Percentiles rank a stretch among this genome's conserved stretches.
phyloP scores from a whole-genome alignment of 2,329 filamentous ascomycete species.

The Colletotrichum tofieldiae region DNA sequence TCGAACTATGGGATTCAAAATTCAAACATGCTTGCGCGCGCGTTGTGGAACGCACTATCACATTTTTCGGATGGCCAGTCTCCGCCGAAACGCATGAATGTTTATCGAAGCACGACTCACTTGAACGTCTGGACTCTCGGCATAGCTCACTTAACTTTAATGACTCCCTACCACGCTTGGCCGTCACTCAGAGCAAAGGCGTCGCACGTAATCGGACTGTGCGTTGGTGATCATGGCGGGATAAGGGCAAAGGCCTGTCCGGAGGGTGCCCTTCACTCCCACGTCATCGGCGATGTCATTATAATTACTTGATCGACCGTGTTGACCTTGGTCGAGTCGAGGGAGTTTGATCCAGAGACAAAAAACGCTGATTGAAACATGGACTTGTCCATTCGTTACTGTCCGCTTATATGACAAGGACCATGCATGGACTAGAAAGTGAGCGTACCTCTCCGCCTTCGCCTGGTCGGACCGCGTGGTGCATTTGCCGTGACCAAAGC shows the following conservation, averaged over 20 bases:
- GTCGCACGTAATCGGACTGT: constrained; percentile 6
- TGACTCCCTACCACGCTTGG: neutral
- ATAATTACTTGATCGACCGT: constrained; percentile 7
- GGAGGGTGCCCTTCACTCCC: neutral
- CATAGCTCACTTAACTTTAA: constrained; percentile 26
- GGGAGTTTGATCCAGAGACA: constrained; percentile 20
- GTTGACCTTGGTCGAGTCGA: constrained; percentile 14
- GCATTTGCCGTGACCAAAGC: constrained; percentile 9
- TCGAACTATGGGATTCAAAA: constrained; percentile 2
- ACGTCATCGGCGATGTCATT: constrained; percentile 12
- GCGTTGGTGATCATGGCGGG: constrained; percentile 10
- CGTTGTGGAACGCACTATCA: constrained; percentile 25
- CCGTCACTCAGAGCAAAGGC: neutral
- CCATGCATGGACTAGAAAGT: constrained; percentile 24
- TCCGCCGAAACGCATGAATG: constrained; percentile 28
- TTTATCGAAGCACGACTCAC: constrained; percentile 32
- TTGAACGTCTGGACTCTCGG: constrained; percentile 17
- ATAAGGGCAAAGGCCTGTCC: constrained; percentile 7
- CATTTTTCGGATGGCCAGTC: constrained; percentile 29
- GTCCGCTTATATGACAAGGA: constrained; percentile 21
- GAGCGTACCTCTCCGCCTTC: neutral
- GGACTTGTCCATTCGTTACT: constrained; percentile 12
- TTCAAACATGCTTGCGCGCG: constrained; percentile 11
- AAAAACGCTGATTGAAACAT: constrained; percentile 32
- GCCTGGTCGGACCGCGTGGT: constrained; percentile 18